Evolutionary conservation across 805 yeast species (phyloP).

Genomic region (Candida mattraensis): DNA sequence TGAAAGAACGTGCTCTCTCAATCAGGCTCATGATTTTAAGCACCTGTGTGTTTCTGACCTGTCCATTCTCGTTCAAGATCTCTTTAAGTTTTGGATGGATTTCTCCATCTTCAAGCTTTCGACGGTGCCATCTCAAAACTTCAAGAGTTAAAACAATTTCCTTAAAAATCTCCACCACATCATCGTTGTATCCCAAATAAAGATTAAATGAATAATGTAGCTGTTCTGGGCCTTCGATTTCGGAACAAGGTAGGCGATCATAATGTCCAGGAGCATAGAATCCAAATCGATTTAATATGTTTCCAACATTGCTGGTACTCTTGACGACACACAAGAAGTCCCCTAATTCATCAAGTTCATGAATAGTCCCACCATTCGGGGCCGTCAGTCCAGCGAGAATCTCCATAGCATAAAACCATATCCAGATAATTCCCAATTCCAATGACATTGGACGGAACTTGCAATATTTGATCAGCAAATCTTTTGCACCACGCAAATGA

Average conservation of each 20-base stretch:
- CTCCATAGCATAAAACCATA: constrained; percentile 65
- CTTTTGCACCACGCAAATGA: constrained; percentile 68
- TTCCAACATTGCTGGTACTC: constrained; percentile 24
- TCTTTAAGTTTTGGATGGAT: constrained; percentile 13
- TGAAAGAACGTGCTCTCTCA: constrained; percentile 30
- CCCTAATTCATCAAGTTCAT: constrained; percentile 48
- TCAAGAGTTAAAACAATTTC: constrained; percentile 33
- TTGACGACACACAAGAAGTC: constrained; percentile 33
- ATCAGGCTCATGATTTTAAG: constrained; percentile 26
- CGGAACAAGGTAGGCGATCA: constrained; percentile 4
- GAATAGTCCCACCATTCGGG: constrained; percentile 60
- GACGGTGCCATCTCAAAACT: constrained; percentile 22
- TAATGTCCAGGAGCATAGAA: constrained; percentile 30
- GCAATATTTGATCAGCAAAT: constrained; percentile 52
- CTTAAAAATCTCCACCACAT: constrained; percentile 32
- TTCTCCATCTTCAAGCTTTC: constrained; percentile 3
- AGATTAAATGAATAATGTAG: constrained; percentile 26
- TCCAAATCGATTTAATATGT: constrained; percentile 29
- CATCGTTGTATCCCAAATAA: constrained; percentile 38
- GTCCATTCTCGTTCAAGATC: constrained; percentile 24
- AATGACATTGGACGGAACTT: constrained; percentile 34
- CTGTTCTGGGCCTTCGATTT: constrained; percentile 5
- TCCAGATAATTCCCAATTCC: constrained; percentile 39
- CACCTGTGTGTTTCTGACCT: constrained; percentile 20
- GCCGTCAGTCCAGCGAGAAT: constrained; percentile 59